phyloP scores from a whole-genome alignment of 208 protist species.

The Crithidia brevicula region DNA sequence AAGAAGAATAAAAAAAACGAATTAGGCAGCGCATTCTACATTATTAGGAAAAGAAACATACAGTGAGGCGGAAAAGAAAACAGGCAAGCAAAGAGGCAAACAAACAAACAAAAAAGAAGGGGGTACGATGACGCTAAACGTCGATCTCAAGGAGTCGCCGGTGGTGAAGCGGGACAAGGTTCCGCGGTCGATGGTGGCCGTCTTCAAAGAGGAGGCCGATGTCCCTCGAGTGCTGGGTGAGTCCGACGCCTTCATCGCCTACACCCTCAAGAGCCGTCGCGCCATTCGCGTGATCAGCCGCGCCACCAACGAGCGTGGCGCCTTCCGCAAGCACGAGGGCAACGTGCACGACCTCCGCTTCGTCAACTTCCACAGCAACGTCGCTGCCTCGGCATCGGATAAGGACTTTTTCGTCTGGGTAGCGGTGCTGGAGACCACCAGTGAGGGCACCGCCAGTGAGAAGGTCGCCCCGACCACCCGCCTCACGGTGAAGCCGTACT shows the following conservation, averaged over 20 bases:
- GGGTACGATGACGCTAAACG: slow-evolving; percentile 15
- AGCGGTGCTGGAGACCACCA: slow-evolving; percentile 41
- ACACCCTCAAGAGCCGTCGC: slow-evolving; percentile 77
- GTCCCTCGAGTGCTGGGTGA: slow-evolving; percentile 74
- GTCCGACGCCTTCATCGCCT: slow-evolving; percentile 77
- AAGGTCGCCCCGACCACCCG: slow-evolving; percentile 15
- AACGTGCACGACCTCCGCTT: slow-evolving; percentile 72
- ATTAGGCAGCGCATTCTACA: no score
- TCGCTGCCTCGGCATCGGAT: slow-evolving; percentile 65
- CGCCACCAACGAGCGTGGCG: slow-evolving; percentile 60
- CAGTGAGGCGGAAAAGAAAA: no score
- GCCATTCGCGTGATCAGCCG: slow-evolving; percentile 73
- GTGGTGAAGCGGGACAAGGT: slow-evolving; percentile 35
- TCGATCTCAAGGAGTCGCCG: slow-evolving; percentile 47
- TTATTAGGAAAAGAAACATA: no score
- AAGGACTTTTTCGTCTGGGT: slow-evolving; percentile 86
- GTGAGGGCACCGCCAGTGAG: slow-evolving; percentile 1
- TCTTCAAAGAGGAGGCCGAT: slow-evolving; percentile 68
- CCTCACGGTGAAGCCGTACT: slow-evolving; percentile 78
- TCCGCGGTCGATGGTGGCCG: slow-evolving; percentile 46
- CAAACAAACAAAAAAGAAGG: slow-evolving; percentile 19
- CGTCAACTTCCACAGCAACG: slow-evolving; percentile 92
- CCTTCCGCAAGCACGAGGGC: slow-evolving; percentile 55
- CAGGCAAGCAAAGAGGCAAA: slow-evolving; percentile 18
- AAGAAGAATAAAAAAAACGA: no score